Evolutionary conservation across 2,329 filamentous ascomycete species (phyloP).

Genomic region (Ascochyta pisi): DNA sequence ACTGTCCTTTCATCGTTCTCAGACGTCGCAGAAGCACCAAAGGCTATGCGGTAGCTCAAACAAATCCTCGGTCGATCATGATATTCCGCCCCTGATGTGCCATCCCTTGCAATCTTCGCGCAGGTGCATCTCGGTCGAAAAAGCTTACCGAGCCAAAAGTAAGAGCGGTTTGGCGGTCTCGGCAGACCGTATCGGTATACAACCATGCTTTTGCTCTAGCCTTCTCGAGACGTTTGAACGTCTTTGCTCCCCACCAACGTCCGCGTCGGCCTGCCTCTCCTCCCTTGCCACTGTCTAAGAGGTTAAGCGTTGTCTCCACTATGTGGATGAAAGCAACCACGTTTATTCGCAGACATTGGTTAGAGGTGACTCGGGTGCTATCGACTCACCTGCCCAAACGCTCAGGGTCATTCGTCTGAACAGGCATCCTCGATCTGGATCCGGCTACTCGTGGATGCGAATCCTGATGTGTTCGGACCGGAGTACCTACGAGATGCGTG

Average conservation of each 20-base stretch:
- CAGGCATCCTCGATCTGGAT: slow-evolving; percentile 14
- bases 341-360: slow-evolving; percentile 31
- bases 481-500: slow-evolving; percentile 16
- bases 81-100: slow-evolving; percentile 28
- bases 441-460: slow-evolving; percentile 10
- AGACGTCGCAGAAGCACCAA: slow-evolving; percentile 22
- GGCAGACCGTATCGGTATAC: slow-evolving; percentile 24
- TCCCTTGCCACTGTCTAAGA: slow-evolving; percentile 27
- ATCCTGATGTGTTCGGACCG: slow-evolving; percentile 10
- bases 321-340: slow-evolving; percentile 26
- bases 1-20: slow-evolving; percentile 11
- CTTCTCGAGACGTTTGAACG: slow-evolving; percentile 22
- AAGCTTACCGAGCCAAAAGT: slow-evolving; percentile 17
- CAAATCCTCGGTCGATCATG: slow-evolving; percentile 28
- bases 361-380: slow-evolving; percentile 23
- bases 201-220: slow-evolving; percentile 27
- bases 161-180: slow-evolving; percentile 22
- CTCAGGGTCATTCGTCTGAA: slow-evolving; percentile 10
- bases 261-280: slow-evolving; percentile 38
- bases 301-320: slow-evolving; percentile 29
- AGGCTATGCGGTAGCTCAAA: slow-evolving; percentile 16
- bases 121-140: slow-evolving; percentile 21
- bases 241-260: slow-evolving; percentile 36
- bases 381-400: slow-evolving; percentile 17
- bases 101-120: slow-evolving; percentile 23